Evolutionary conservation across 2,329 filamentous ascomycete genomes (phyloP), one percentile per base, ranked within the genome.

Genomic region (Bimuria novae-zelandiae): DNA sequence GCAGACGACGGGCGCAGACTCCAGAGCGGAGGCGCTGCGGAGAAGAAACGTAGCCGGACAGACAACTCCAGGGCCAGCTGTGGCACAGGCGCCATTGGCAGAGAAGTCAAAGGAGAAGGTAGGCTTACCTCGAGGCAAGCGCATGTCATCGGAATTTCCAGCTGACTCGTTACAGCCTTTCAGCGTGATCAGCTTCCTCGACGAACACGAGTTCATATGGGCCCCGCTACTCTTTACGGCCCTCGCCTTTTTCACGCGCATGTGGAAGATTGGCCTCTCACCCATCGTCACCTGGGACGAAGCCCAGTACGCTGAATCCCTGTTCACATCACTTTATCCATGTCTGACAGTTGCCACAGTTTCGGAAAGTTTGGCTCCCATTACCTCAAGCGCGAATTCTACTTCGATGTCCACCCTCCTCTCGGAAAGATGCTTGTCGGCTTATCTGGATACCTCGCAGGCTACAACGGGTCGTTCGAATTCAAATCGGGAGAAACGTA

Each of bases 401-500:
- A 99, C 83, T 99, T 99, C 79, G 90, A 96, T 82, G 89, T 95
- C 53, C 90, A 96, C 76, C 94, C 94, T 61, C 94, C 94, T 49
- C 86, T 99, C 56, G 94, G 94, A 73, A 99, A 99, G 82, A 97
- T 99, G 86, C 86, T 99, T 51, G 93, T 99, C 65, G 94, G 94
- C 58, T 83, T 99, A 46, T 97, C 94, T 6, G 94, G 94, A 72
- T 96, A 95, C 71, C 83, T 99, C 56, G 95, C 93, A 62, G 93
- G 93, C 62, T 99, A 99, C 82, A 99, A 99, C 80, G 94, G 94
- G 53, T 95, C 93, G 3, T 99, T 99, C 77, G 94, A 99, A 72
- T 99, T 99, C 84, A 99, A 99, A 77, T 97, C 93, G 49, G 94
- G 94, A 73, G 94, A 97, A 71, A 92, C 85, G 49, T 99, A 99